Evolutionary conservation across 257 asterid genomes (phyloP).

Genomic region (Nemophila menziesii): DNA sequence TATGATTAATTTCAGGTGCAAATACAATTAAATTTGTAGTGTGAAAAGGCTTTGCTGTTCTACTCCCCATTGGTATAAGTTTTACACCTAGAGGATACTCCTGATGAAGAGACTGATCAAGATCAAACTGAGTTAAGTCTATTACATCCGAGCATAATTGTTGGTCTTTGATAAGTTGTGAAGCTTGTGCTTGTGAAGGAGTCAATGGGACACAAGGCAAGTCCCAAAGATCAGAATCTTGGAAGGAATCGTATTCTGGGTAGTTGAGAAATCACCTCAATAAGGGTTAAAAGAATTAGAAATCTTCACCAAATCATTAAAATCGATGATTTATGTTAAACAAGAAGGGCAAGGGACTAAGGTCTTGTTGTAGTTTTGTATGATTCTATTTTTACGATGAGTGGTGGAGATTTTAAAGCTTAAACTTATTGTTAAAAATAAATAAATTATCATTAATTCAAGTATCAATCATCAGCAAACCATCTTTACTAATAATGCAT

Average conservation of each 20-base stretch:
- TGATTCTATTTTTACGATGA: no score
- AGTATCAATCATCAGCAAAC: no score
- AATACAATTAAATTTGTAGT: slow-evolving; percentile 75
- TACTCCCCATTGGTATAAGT: slow-evolving; percentile 78
- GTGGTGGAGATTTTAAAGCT: no score
- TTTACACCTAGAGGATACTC: slow-evolving; percentile 88
- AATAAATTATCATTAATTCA: no score
- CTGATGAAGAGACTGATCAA: slow-evolving; percentile 33
- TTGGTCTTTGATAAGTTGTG: slow-evolving; percentile 22
- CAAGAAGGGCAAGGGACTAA: no score
- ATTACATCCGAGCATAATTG: slow-evolving; percentile 15
- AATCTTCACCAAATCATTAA: no score
- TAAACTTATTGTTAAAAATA: no score
- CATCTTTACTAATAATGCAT: no score
- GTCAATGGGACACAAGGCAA: slow-evolving; percentile 51
- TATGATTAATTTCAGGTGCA: slow-evolving; percentile 26
- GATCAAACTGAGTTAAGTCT: slow-evolving; percentile 37
- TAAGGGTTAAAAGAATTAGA: no score
- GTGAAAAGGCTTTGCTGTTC: slow-evolving; percentile 70
- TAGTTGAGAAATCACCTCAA: no score
- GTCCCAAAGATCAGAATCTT: slow-evolving; percentile 90
- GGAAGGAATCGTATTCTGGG: slow-evolving; percentile 61
- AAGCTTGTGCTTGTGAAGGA: slow-evolving; percentile 7
- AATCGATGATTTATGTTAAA: no score
- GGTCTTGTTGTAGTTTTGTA: no score